A percentile compares a stretch with the other conserved stretches of the same genome.
These are phyloP conservation scores for Aspergillus neotritici DNA, from an alignment of 2,329 filamentous ascomycete genomes.

Conservation along the genomic window DNA sequence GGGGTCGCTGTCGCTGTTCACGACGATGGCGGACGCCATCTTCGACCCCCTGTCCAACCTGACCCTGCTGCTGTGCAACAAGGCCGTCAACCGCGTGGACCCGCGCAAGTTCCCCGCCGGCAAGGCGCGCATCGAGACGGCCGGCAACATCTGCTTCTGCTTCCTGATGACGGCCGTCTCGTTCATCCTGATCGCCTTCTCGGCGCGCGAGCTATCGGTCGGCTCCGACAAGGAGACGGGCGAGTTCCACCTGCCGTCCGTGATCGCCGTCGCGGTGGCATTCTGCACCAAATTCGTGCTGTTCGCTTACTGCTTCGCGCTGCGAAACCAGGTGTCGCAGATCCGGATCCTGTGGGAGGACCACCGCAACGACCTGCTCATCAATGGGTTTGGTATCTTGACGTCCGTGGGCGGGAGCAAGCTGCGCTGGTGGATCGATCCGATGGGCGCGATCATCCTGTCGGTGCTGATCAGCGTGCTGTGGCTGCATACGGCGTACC, in stretches of 20 bases:
- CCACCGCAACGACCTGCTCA: constrained; percentile 92
- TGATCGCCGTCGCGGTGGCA: constrained; percentile 77
- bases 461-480: constrained; percentile 70
- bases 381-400: constrained; percentile 89
- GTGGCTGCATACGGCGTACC: constrained; percentile 80
- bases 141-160: constrained; percentile 93
- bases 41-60: constrained; percentile 90
- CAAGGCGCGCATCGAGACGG: constrained; percentile 89
- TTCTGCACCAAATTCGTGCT: constrained; percentile 77
- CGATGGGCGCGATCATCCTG: constrained; percentile 79
- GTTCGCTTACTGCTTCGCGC: constrained; percentile 86
- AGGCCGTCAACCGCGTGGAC: constrained; percentile 83
- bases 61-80: constrained; percentile 77
- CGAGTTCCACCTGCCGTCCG: constrained; percentile 70
- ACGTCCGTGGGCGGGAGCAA: constrained; percentile 89
- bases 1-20: constrained; percentile 89
- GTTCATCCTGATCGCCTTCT: constrained; percentile 86
- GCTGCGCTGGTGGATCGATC: constrained; percentile 90
- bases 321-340: constrained; percentile 87
- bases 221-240: constrained; percentile 49
- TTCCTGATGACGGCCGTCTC: constrained; percentile 94
- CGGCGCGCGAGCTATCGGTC: constrained; percentile 61
- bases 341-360: constrained; percentile 93
- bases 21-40: constrained; percentile 91
- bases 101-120: constrained; percentile 81